Evolutionary conservation across 352 stramenopile species (phyloP).

Genomic region (Pythium rhizo-oryzae): DNA sequence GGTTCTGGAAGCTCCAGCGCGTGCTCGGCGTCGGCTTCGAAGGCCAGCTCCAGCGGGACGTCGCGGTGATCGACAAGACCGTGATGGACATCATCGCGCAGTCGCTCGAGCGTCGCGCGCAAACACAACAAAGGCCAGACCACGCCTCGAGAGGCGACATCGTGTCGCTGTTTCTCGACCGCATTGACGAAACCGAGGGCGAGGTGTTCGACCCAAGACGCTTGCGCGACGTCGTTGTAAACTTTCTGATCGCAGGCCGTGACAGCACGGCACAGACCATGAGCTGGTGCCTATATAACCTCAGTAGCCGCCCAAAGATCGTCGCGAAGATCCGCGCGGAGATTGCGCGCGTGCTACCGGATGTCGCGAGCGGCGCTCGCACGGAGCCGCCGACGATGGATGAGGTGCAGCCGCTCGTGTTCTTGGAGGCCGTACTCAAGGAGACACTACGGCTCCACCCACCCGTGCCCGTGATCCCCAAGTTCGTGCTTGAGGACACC

Average conservation of each 20-base stretch:
- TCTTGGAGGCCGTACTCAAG: slow-evolving; percentile 48
- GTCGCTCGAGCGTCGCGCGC: slow-evolving; percentile 31
- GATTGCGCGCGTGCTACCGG: slow-evolving; percentile 34
- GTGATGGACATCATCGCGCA: slow-evolving; percentile 50
- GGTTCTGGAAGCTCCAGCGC: slow-evolving; percentile 51
- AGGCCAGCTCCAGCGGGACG: slow-evolving; percentile 35
- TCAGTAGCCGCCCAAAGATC: slow-evolving; percentile 53
- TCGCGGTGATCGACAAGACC: slow-evolving; percentile 50
- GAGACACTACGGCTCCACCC: slow-evolving; percentile 50
- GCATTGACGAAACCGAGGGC: slow-evolving; percentile 25
- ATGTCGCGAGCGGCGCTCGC: slow-evolving; percentile 5
- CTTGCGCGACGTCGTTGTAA: slow-evolving; percentile 76
- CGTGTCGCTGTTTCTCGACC: slow-evolving; percentile 56
- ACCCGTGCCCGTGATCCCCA: slow-evolving; percentile 39
- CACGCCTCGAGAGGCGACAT: slow-evolving; percentile 34
- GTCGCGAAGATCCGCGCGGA: slow-evolving; percentile 50
- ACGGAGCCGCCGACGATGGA: slow-evolving; percentile 38
- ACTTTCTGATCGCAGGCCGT: slow-evolving; percentile 79
- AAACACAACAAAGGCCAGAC: neutral
- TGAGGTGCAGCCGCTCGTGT: slow-evolving; percentile 44
- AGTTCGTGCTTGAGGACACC: slow-evolving; percentile 29
- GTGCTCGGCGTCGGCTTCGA: slow-evolving; percentile 40
- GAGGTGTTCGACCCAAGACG: slow-evolving; percentile 41
- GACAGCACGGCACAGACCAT: slow-evolving; percentile 79
- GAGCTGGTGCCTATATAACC: slow-evolving; percentile 72